Percentiles rank a stretch among this genome's conserved stretches.
These are phyloP conservation scores for Spiromastix sp. DNA, from an alignment of 2,329 filamentous ascomycete genomes.

Conservation along the genomic window DNA sequence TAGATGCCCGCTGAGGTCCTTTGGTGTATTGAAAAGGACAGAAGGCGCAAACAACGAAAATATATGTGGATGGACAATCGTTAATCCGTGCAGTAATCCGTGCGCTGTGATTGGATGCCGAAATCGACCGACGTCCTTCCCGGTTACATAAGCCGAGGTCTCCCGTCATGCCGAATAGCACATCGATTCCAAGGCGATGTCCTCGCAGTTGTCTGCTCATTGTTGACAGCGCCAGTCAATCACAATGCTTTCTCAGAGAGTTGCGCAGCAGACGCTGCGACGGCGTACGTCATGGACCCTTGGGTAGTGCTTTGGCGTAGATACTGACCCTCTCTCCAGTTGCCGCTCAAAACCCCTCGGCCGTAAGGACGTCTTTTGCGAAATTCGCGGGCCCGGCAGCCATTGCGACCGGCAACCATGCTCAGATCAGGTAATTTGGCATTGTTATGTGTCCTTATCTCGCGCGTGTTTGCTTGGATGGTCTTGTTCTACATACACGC, in stretches of 20 bases:
- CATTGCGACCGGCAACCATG: conserved; percentile 31
- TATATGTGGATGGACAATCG: conserved; percentile 19
- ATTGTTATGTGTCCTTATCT: neutral
- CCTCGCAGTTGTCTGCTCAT: neutral
- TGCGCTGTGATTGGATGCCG: conserved; percentile 23
- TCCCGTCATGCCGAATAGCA: conserved; percentile 27
- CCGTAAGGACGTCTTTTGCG: conserved; percentile 31
- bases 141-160: conserved; percentile 34
- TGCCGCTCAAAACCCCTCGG: conserved; percentile 34
- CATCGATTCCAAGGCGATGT: conserved; percentile 7
- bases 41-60: conserved; percentile 13
- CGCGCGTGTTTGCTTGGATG: no score
- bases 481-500: no score
- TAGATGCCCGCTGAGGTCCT: conserved; percentile 32
- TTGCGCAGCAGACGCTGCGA: conserved; percentile 38
- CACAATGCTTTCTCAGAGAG: conserved; percentile 39
- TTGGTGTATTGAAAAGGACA: conserved; percentile 18
- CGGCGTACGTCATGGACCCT: conserved; percentile 30
- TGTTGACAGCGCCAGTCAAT: conserved; percentile 2
- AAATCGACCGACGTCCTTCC: neutral
- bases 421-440: conserved; percentile 34
- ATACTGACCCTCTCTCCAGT: conserved; percentile 27
- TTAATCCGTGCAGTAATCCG: conserved; percentile 29
- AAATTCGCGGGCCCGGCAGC: conserved; percentile 34
- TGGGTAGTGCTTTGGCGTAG: conserved; percentile 1